phyloP scores from a whole-genome alignment of 306 rosid species.

The Erythrophleum fordii region DNA sequence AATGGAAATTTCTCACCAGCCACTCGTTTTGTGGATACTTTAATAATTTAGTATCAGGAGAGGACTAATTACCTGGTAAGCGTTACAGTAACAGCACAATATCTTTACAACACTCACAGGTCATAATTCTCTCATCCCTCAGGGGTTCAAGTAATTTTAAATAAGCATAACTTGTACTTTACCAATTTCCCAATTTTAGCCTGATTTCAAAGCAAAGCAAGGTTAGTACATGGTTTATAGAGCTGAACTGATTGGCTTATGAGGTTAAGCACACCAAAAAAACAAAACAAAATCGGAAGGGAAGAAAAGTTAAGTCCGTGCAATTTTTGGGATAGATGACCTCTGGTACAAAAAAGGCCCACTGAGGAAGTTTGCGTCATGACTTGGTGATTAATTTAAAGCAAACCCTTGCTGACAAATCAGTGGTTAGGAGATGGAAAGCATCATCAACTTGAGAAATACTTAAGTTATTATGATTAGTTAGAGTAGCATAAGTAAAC shows the following conservation, averaged over 20 bases:
- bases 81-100: not conserved
- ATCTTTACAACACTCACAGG: slow-evolving; percentile 3
- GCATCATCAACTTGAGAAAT: slow-evolving; percentile 45
- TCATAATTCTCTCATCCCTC: not conserved
- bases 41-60: slow-evolving; percentile 2
- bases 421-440: slow-evolving; percentile 32
- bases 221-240: not conserved
- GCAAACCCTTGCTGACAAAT: slow-evolving; percentile 26
- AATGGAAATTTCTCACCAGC: slow-evolving; percentile 13
- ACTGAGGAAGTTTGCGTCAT: slow-evolving; percentile 22
- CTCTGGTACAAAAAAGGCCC: slow-evolving; percentile 30
- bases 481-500: not conserved
- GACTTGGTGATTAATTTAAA: slow-evolving; percentile 35
- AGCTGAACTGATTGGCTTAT: not conserved
- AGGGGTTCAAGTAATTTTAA: not conserved
- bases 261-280: not conserved
- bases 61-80: not conserved
- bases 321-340: slow-evolving; percentile 14
- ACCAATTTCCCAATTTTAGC: not conserved
- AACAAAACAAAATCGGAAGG: not conserved
- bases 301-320: slow-evolving; percentile 30
- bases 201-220: not conserved
- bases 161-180: not conserved
- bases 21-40: slow-evolving; percentile 12
- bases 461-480: slow-evolving; percentile 26